Evolutionary conservation across 2,329 filamentous ascomycete species (phyloP).

Genomic region (Aureobasidium sp.): DNA sequence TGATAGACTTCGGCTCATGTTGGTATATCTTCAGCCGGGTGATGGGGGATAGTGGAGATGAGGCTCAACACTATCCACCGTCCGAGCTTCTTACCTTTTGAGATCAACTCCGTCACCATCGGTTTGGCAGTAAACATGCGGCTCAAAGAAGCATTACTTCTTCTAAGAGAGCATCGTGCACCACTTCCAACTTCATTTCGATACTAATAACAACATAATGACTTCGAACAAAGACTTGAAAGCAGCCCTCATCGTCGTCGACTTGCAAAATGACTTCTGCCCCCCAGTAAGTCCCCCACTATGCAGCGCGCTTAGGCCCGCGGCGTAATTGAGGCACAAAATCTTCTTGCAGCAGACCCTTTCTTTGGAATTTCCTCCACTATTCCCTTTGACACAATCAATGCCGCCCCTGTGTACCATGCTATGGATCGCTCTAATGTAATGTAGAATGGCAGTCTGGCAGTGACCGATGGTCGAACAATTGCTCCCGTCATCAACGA

Average conservation of each 20-base stretch:
- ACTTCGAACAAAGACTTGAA: conserved; percentile 1
- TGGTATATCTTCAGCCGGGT: no score
- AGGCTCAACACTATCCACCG: not conserved
- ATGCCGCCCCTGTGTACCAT: no score
- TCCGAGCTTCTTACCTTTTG: not conserved
- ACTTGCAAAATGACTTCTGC: conserved; percentile 93
- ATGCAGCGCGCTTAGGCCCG: not conserved
- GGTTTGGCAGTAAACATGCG: not conserved
- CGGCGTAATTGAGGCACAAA: not conserved
- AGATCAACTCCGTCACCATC: not conserved
- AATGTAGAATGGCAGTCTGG: conserved; percentile 69
- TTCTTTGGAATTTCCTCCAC: not conserved
- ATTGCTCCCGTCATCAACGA: conserved; percentile 66
- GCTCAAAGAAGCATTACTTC: not conserved
- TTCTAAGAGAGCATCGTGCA: not conserved
- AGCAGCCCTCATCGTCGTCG: conserved; percentile 43
- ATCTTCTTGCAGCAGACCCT: not conserved
- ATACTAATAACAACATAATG: not conserved
- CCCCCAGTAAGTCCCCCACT: conserved; percentile 59
- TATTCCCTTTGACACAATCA: not conserved
- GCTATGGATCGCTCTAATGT: not conserved
- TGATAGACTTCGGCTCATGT: no score
- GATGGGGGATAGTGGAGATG: not conserved
- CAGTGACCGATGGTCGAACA: conserved; percentile 65
- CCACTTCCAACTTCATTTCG: not conserved